Base-by-base conservation (phyloP, 2,329 filamentous ascomycete genomes). In the Ophiosphaerella narmari region DNA sequence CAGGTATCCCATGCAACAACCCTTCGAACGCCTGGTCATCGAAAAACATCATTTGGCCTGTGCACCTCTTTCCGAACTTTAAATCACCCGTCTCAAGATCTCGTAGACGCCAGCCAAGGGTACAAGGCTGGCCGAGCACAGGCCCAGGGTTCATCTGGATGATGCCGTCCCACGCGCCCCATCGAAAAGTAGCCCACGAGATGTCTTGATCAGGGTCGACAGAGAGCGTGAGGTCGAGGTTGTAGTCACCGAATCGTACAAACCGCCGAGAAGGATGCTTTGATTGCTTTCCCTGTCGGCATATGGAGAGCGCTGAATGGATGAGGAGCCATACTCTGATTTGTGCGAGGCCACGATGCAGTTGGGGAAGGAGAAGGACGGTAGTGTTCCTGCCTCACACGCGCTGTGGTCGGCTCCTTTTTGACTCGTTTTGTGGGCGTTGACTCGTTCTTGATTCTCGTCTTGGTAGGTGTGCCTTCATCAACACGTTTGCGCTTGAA, bases 171-270 rank as follows among this genome's bases (percentile, higher is more conserved):
- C 78, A 67, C 7, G 74, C 46, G 0, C 75, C 76, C 4, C 80
- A 67, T 37, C 76, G 67, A 54, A 82, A 82, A 1, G 55, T 62
- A 0, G 75, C 78, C 79, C 80, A 82, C 7, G 81, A 71, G 5
- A 60, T 63, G 11, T 74, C 73, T 13, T 65, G 67, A 2, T 37
- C 6, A 29, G 39, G 3, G 26, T 62, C 52, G 2, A 11, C 31
- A 34, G 37, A 43, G 32, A 60, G 50, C 1, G 78, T 69, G 2
- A 75, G 76, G 13, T 78, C 62, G 35, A 75, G 65, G 8, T 78
- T 57, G 2, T 56, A 55, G 18, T 42, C 29, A 4, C 75, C 9
- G 29, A 48, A 49, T 5, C 54, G 60, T 82, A 82, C 3, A 68
- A 65, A 7, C 80, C 79, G 41, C 79, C 80, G 12, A 82, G 47